phyloP scores from a whole-genome alignment of 306 rosid species.

The Cucurbita pepo region DNA sequence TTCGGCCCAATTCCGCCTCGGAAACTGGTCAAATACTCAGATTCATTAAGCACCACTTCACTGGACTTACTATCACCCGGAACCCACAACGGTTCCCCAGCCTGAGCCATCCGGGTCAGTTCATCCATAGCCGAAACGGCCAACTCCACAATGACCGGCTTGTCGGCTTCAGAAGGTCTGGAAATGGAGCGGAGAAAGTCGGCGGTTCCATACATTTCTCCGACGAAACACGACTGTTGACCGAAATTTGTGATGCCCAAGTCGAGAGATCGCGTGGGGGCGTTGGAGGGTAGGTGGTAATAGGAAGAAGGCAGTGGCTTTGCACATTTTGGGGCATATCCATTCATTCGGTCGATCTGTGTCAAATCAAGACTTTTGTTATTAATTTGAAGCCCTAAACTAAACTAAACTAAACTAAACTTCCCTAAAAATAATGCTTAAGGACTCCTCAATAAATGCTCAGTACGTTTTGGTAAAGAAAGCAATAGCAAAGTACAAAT shows the following conservation, averaged over 20 bases:
- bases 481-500: not conserved
- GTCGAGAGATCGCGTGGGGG: not conserved
- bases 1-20: not conserved
- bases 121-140: slow-evolving; percentile 51
- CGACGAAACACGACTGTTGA: not conserved
- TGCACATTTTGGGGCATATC: not conserved
- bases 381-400: no score
- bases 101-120: slow-evolving; percentile 23
- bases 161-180: slow-evolving; percentile 32
- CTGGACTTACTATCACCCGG: not conserved
- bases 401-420: no score
- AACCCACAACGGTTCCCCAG: slow-evolving; percentile 51
- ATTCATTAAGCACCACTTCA: slow-evolving; percentile 21
- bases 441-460: not conserved
- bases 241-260: not conserved
- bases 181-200: slow-evolving; percentile 11
- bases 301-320: not conserved
- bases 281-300: not conserved
- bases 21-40: slow-evolving; percentile 25
- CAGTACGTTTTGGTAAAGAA: not conserved
- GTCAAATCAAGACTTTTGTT: not conserved
- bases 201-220: not conserved
- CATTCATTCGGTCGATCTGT: slow-evolving; percentile 4
- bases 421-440: no score
- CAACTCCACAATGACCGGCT: slow-evolving; percentile 33